phyloP scores from a whole-genome alignment of 495 filamentous ascomycete genomes.

The Xylaria bambusicola region DNA sequence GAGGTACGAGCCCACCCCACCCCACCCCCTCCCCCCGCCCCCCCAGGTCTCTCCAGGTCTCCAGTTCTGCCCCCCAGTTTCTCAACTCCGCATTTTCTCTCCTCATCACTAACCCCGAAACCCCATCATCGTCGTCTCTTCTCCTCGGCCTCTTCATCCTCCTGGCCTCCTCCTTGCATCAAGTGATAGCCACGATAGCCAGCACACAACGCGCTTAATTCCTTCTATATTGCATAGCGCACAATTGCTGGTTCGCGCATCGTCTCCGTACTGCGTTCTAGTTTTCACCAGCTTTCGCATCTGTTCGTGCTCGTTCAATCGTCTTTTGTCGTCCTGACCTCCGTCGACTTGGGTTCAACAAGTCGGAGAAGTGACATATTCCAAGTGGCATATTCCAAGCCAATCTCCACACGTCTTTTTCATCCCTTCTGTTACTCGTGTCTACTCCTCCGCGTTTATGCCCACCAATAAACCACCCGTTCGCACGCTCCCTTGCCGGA shows the following conservation, averaged over 20 bases:
- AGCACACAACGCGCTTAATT: neutral
- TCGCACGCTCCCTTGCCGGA: slow-evolving; percentile 13
- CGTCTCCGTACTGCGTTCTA: neutral
- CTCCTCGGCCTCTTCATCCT: slow-evolving; percentile 8
- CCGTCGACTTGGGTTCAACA: neutral
- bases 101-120: slow-evolving; percentile 29
- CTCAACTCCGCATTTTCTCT: slow-evolving; percentile 32
- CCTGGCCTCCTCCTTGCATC: neutral
- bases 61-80: slow-evolving; percentile 22
- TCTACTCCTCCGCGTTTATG: slow-evolving; percentile 9
- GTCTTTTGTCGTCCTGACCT: neutral
- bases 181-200: neutral
- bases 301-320: neutral
- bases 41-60: neutral
- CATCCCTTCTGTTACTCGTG: slow-evolving; percentile 10
- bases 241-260: neutral
- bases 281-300: neutral
- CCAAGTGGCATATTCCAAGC: neutral
- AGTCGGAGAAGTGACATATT: slow-evolving; percentile 9
- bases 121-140: neutral
- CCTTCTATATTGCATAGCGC: neutral
- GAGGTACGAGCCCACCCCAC: too few species aligned
- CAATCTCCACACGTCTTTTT: slow-evolving; percentile 12
- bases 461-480: slow-evolving; percentile 16
- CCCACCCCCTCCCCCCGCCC: neutral